Evolutionary conservation across 192 early-diverging fungal species (phyloP), one percentile per base, ranked within the genome.

Genomic region (Geranomyces michiganensis): DNA sequence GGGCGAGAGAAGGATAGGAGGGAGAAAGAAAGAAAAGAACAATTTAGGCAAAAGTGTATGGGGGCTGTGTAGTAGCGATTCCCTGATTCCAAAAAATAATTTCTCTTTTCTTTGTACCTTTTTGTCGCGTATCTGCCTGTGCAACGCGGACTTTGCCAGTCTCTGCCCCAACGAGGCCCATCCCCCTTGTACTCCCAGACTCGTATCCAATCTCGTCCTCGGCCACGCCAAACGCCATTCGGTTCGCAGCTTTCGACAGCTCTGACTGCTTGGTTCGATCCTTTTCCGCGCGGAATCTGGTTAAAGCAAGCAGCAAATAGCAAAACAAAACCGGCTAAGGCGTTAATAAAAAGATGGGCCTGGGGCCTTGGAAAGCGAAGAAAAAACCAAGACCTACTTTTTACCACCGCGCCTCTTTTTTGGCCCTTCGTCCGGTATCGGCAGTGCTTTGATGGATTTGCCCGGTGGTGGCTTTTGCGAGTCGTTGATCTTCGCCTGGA

Each of bases 321-420:
- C 3, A 45, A 56, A 60, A 41, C 29, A 58, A 14, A 17, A 15
- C 63, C 44, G 31, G 22, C 0, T 31, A 26, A 19, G 29, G 30
- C 56, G 53, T 44, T 24, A 1, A 24, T 31, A 13, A 27, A 27
- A 67, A 56, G 46, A 15, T 41, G 17, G 29, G 30, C 59, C 4
- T 17, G 6, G 12, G 62, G 36, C 30, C 14, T n/a, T 14, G 14
- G 1, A 27, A 48, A 36, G 67, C 27, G 79, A 88, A 10, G 88
- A 84, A 10, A n/a, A n/a, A n/a, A n/a, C n/a, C n/a, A n/a, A n/a
- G 3, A 41, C 36, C 10, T 10, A 41, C 36, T 41, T 73, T 70
- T 90, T 89, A n/a, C 97, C 97, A 47, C 90, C 97, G 61, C 97
- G 84, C 17, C 92, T 78, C 68, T 93, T 92, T 77, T 96, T 96